Conservation (phyloP, 2,329 filamentous ascomycete species). For the Chaetomiaceae sp. region DNA sequence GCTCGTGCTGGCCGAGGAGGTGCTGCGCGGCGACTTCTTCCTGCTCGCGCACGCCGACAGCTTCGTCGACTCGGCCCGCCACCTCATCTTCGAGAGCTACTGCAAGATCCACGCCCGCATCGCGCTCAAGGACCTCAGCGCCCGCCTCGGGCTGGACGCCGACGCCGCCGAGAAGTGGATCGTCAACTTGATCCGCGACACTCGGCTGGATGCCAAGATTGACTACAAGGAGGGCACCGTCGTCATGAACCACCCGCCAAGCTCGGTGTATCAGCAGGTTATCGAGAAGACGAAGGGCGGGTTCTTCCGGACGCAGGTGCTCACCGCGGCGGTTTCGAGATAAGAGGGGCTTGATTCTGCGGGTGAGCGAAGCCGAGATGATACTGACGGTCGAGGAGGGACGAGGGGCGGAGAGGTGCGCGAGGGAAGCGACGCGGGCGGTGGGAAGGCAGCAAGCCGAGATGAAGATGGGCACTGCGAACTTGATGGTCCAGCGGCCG, state of each 20-base stretch:
- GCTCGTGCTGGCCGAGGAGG: constrained; percentile 79
- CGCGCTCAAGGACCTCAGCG: constrained; percentile 94
- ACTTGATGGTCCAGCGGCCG: too few relatives aligned
- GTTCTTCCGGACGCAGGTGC: constrained; percentile 96
- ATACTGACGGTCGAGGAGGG: too few relatives aligned
- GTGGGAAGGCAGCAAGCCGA: too few relatives aligned
- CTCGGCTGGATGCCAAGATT: constrained; percentile 95
- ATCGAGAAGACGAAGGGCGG: constrained; percentile 98
- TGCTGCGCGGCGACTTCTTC: constrained; percentile 94
- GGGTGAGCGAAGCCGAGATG: too few relatives aligned
- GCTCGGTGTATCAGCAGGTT: constrained; percentile 98
- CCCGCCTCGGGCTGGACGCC: constrained; percentile 81
- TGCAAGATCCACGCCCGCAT: constrained; percentile 99
- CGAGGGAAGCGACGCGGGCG: too few relatives aligned
- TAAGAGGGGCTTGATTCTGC: constrained; percentile 6
- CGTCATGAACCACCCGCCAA: constrained; percentile 98
- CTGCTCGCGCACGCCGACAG: constrained; percentile 73
- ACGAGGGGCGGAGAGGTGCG: too few relatives aligned
- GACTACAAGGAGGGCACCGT: constrained; percentile 98
- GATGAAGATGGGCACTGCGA: too few relatives aligned
- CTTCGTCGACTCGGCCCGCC: constrained; percentile 89
- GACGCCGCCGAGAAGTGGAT: constrained; percentile 99
- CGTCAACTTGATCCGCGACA: constrained; percentile 97
- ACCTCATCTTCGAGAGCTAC: constrained; percentile 97
- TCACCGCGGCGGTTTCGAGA: constrained; percentile 59